Conservation (phyloP, 148 eudicot genomes). For the Dianthus caryophyllus region DNA sequence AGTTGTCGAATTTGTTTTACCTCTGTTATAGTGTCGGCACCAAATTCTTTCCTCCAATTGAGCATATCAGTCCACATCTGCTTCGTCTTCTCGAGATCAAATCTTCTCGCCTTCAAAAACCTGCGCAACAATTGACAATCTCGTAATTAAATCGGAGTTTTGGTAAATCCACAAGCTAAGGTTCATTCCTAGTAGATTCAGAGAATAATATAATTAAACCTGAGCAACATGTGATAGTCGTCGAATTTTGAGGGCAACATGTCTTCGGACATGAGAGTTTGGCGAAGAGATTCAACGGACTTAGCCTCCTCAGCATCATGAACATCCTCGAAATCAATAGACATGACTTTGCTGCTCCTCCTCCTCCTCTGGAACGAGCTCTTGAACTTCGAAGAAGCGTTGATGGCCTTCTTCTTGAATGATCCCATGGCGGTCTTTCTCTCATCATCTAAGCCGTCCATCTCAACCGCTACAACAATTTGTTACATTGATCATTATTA, state of each 20-base stretch:
- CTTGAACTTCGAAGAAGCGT: slow-evolving; percentile 77
- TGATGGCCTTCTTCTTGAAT: slow-evolving; percentile 66
- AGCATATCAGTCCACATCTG: slow-evolving; percentile 50
- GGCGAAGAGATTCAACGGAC: slow-evolving; percentile 53
- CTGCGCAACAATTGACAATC: slow-evolving; percentile 17
- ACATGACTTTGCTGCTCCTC: slow-evolving; percentile 81
- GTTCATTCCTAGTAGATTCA: too few species aligned
- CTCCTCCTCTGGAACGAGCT: slow-evolving; percentile 71
- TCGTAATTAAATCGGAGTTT: background rate
- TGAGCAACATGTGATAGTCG: slow-evolving; percentile 67
- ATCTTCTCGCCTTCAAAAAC: slow-evolving; percentile 41
- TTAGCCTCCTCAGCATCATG: slow-evolving; percentile 64
- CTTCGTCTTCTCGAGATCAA: slow-evolving; percentile 42
- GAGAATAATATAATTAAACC: slow-evolving; percentile 40
- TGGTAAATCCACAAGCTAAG: background rate
- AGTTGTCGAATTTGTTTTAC: slow-evolving; percentile 15
- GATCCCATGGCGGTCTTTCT: slow-evolving; percentile 61
- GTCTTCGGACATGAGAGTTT: slow-evolving; percentile 47
- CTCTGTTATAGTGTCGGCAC: slow-evolving; percentile 45
- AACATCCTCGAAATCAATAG: slow-evolving; percentile 57
- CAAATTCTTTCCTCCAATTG: slow-evolving; percentile 49
- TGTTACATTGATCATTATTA: background rate
- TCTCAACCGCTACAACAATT: slow-evolving; percentile 21
- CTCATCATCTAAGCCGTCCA: slow-evolving; percentile 59
- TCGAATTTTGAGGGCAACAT: slow-evolving; percentile 51